Conservation (phyloP, 805 yeast genomes). For the Candida methanosorbosa region DNA sequence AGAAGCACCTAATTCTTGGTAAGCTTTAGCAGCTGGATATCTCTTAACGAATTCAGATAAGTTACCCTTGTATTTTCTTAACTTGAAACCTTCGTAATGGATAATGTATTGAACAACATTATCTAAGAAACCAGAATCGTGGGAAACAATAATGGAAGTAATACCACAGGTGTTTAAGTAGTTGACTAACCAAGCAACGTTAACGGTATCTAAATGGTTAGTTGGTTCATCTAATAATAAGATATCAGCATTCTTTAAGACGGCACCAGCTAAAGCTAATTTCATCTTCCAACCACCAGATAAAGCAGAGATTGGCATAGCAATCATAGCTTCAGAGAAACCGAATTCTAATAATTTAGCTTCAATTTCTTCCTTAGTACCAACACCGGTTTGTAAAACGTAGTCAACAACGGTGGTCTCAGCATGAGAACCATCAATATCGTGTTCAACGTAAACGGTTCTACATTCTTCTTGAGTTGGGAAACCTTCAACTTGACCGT, state of each 20-base stretch:
- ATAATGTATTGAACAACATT: conserved; percentile 95
- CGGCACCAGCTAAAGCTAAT: conserved; percentile 98
- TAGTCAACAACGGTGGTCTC: conserved; percentile 91
- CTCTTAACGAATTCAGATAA: conserved; percentile 96
- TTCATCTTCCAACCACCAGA: conserved; percentile 99
- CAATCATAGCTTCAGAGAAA: conserved; percentile 89
- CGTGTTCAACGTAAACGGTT: conserved; percentile 99
- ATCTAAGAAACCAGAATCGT: conserved; percentile 99
- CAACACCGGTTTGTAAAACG: conserved; percentile 78
- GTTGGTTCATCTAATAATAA: conserved; percentile 99
- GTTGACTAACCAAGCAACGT: conserved; percentile 99
- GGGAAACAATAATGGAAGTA: conserved; percentile 97
- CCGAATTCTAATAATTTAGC: conserved; percentile 81
- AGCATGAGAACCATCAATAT: conserved; percentile 96
- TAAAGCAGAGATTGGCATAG: conserved; percentile 89
- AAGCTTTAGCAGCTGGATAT: conserved; percentile 98
- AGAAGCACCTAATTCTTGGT: conserved; percentile 98
- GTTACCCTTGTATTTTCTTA: conserved; percentile 99
- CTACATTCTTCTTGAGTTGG: conserved; percentile 98
- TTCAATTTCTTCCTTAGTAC: conserved; percentile 63
- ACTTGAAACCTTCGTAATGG: conserved; percentile 99
- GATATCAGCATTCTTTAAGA: conserved; percentile 95
- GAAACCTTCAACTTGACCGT: conserved; percentile 99
- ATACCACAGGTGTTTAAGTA: conserved; percentile 98
- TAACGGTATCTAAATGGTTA: conserved; percentile 99